A percentile compares a stretch with the other conserved stretches of the same genome.
Conservation (phyloP, 768 basidiomycete species). For the Auriscalpium orientale region DNA sequence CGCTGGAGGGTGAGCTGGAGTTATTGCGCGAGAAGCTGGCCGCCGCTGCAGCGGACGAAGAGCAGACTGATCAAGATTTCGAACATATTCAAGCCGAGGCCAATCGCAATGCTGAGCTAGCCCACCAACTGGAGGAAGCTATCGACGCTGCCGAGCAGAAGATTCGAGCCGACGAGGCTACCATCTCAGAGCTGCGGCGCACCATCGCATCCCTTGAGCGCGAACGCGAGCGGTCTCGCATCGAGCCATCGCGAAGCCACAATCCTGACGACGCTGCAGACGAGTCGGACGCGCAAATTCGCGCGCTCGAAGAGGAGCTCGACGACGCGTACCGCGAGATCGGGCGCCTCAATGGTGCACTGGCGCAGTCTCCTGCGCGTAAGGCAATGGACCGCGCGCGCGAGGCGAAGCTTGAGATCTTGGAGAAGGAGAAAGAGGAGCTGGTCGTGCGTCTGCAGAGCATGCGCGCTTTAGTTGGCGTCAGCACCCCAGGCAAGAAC, state of each 20-base stretch:
- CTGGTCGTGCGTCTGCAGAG: slow-evolving; percentile 62
- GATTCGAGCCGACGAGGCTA: slow-evolving; percentile 55
- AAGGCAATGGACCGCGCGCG: slow-evolving; percentile 74
- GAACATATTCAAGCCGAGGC: slow-evolving; percentile 30
- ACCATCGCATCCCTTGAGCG: slow-evolving; percentile 51
- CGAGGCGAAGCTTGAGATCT: slow-evolving; percentile 64
- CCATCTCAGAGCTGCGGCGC: slow-evolving; percentile 40
- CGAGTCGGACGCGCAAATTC: slow-evolving; percentile 44
- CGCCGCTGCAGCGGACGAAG: slow-evolving; percentile 38
- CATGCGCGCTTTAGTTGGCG: slow-evolving; percentile 45
- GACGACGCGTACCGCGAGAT: slow-evolving; percentile 74
- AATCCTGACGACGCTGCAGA: slow-evolving; percentile 18
- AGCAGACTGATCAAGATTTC: slow-evolving; percentile 6
- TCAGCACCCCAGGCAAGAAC: slow-evolving; percentile 50
- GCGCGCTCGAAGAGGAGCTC: slow-evolving; percentile 66
- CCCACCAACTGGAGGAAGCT: slow-evolving; percentile 66
- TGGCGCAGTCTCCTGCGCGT: slow-evolving; percentile 66
- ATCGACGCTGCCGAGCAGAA: slow-evolving; percentile 67
- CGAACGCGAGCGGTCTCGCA: slow-evolving; percentile 37
- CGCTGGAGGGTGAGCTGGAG: slow-evolving; percentile 49
- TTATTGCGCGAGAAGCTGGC: slow-evolving; percentile 37
- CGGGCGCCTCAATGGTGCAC: slow-evolving; percentile 53
- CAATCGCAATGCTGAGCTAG: slow-evolving; percentile 45
- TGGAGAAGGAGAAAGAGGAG: slow-evolving; percentile 74
- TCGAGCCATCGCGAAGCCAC: slow-evolving; percentile 17